A percentile compares a stretch with the other conserved stretches of the same genome.
These are phyloP conservation scores for Magnolia officinalis DNA, from an alignment of 164 flowering plant species.

Conservation along the genomic window DNA sequence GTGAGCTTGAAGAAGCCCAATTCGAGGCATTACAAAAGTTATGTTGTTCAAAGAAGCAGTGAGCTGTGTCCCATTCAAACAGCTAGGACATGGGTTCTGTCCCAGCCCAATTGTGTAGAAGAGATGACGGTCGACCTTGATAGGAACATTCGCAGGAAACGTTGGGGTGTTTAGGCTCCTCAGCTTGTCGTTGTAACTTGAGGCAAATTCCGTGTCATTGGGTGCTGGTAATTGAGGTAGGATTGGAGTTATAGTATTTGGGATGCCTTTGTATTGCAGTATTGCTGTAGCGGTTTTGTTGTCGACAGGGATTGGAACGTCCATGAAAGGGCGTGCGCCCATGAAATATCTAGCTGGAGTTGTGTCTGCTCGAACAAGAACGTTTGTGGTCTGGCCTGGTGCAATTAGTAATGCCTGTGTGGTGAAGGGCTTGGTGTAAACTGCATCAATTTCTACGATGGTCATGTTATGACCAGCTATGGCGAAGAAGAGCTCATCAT, in stretches of 20 bases:
- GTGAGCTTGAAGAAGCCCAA: conserved; percentile 48
- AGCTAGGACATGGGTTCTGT: conserved; percentile 32
- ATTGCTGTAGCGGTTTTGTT: conserved; percentile 52
- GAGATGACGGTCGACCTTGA: conserved; percentile 36
- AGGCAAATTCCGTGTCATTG: conserved; percentile 34
- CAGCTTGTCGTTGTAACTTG: conserved; percentile 31
- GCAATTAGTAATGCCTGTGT: conserved; percentile 38
- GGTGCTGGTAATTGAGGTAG: conserved; percentile 36
- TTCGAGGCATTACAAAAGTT: conserved; percentile 40
- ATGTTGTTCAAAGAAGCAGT: conserved; percentile 51
- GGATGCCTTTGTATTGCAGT: conserved; percentile 44
- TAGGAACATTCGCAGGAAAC: conserved; percentile 47
- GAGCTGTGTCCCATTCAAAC: conserved; percentile 37
- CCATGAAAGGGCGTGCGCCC: conserved; percentile 43
- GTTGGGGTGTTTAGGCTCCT: conserved; percentile 38
- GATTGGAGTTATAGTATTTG: conserved; percentile 34
- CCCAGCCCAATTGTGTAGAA: conserved; percentile 50
- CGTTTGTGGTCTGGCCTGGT: conserved; percentile 59
- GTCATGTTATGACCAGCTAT: conserved; percentile 48
- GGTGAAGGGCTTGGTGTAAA: conserved; percentile 45
- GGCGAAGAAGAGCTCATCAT: conserved; percentile 68
- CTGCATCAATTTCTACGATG: conserved; percentile 64
- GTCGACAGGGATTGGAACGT: conserved; percentile 39
- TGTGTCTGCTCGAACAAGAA: conserved; percentile 34
- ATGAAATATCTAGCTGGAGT: conserved; percentile 42